These are phyloP conservation scores for Coemansia sp. DNA, from an alignment of 192 early-diverging fungal species.

Conservation along the genomic window DNA sequence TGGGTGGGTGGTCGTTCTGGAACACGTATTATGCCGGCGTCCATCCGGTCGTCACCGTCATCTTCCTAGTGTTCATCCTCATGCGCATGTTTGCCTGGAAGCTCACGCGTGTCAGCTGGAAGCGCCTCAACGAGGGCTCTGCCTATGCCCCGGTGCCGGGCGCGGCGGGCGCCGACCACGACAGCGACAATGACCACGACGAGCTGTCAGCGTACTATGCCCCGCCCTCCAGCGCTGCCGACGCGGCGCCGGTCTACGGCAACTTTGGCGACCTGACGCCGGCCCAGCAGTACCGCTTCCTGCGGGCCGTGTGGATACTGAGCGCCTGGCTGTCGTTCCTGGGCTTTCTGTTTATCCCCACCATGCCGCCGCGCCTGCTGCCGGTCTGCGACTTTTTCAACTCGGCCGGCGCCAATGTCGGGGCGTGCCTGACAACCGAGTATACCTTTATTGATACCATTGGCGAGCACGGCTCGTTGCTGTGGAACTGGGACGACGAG, in stretches of 20 bases:
- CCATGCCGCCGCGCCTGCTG: conserved; percentile 50
- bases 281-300: conserved; percentile 50
- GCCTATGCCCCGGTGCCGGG: conserved; percentile 15
- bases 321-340: conserved; percentile 45
- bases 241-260: conserved; percentile 14
- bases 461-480: conserved; percentile 45
- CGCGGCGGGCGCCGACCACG: too few species aligned
- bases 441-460: conserved; percentile 45
- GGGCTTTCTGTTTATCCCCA: conserved; percentile 46
- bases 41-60: conserved; percentile 42
- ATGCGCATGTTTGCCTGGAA: conserved; percentile 51
- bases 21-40: conserved; percentile 51
- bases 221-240: conserved; percentile 8
- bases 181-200: too few species aligned
- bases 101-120: conserved; percentile 48
- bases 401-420: conserved; percentile 40
- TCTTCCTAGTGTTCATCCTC: conserved; percentile 42
- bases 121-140: conserved; percentile 41
- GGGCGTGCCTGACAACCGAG: conserved; percentile 42
- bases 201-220: too few species aligned
- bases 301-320: conserved; percentile 48
- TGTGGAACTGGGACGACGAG: conserved; percentile 52
- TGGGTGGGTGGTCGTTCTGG: conserved; percentile 47
- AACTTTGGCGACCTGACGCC: conserved; percentile 41
- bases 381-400: conserved; percentile 50